Evolutionary conservation across 495 filamentous ascomycete genomes (phyloP), one percentile per base, ranked within the genome.

Genomic region (Podospora anserina): DNA sequence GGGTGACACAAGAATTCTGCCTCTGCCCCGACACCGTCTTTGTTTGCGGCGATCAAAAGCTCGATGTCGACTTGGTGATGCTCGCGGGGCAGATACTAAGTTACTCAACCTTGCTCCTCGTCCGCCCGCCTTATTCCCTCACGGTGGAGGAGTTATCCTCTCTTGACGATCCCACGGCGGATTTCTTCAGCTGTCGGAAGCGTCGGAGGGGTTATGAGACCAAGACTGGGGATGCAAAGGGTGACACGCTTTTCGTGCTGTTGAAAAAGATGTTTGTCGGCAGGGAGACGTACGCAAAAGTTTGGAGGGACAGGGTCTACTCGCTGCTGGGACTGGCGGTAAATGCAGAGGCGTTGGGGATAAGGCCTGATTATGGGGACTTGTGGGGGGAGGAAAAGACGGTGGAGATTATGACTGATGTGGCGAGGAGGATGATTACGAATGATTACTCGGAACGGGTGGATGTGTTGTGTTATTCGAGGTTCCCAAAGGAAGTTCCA

Each of bases 1-100:
- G 75, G 75, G 70, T 76, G 61, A 70, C 78, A 6, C 78, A 78
- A 54, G 73, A 75, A 49, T 74, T 75, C 64, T 68, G 70, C 16
- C 67, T 78, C 16, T 64, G 73, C 19, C 13, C 49, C 56, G 70
- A 74, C 32, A 75, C 72, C 68, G 55, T 75, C 3, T 74, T 78
- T 44, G 68, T 66, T 4, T 72, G 71, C 59, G 71, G 71, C 15
- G 44, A 28, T 30, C 59, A 68, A 65, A 26, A 11, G n/a, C 4
- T 68, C n/a, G 54, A 16, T 5, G 55, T 27, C 1, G 65, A 67
- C 26, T 39, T 68, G 39, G 54, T 68, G 26, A 60, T 19, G 28
- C 11, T 59, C 49, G 27, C 26, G 0, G 30, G 64, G 66, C 67
- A 39, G 61, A 28, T 32, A 32, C 7, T 32, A 4, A 32, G 4